Conservation (phyloP, 345 rosid species). For the Geranium brycei region DNA sequence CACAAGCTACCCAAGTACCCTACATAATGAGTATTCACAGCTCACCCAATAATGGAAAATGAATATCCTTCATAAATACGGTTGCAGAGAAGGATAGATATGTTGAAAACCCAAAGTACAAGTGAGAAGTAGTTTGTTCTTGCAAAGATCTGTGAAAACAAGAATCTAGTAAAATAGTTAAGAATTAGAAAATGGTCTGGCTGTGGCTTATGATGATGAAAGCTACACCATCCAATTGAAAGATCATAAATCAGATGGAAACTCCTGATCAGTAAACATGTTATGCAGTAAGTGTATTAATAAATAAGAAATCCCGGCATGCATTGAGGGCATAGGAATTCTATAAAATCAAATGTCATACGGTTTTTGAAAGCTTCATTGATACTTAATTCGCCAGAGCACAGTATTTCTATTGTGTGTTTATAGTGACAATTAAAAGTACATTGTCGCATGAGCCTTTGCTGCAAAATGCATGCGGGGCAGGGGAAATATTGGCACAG, state of each 20-base stretch:
- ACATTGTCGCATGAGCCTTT: not conserved
- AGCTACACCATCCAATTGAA: not conserved
- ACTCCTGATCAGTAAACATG: not conserved
- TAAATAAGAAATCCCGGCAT: not conserved
- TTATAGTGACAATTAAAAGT: not conserved
- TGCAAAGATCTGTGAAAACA: constrained; percentile 48
- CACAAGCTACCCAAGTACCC: constrained; percentile 2
- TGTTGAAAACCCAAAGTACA: constrained; percentile 61
- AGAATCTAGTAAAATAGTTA: constrained; percentile 21
- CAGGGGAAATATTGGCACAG: not conserved
- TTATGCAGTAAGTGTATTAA: not conserved
- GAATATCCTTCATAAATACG: constrained; percentile 85
- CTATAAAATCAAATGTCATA: not conserved
- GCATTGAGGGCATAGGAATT: too few relatives aligned
- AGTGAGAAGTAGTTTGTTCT: constrained; percentile 38
- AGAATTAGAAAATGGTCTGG: constrained; percentile 2
- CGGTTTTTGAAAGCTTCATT: not conserved
- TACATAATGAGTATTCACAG: constrained; percentile 8
- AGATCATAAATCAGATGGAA: not conserved
- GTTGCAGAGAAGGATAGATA: constrained; percentile 60
- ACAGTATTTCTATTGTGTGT: not conserved
- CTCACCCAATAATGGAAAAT: constrained; percentile 77
- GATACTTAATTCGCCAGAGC: not conserved
- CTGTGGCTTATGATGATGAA: not conserved
- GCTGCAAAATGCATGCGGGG: not conserved